Percentiles rank a stretch among this genome's conserved stretches.
These are phyloP conservation scores for Echinosophora koreensis DNA, from an alignment of 306 rosid species.

Conservation along the genomic window DNA sequence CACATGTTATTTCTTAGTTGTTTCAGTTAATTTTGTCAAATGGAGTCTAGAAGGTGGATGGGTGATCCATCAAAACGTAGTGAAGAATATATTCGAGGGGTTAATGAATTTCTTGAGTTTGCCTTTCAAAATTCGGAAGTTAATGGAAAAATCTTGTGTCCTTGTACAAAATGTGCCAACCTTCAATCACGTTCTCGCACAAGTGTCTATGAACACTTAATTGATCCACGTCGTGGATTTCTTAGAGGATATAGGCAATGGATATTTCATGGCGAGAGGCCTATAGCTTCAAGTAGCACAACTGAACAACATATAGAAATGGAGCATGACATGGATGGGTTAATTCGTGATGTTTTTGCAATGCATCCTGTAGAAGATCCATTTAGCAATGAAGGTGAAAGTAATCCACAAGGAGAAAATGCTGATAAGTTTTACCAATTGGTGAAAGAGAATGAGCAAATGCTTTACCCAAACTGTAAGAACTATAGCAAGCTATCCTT, in stretches of 20 bases:
- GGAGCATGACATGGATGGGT: background rate
- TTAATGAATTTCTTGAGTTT: slow-evolving; percentile 3
- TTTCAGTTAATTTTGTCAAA: background rate
- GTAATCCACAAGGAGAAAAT: background rate
- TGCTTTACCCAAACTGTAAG: background rate
- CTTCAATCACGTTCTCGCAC: background rate
- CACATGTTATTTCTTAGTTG: background rate
- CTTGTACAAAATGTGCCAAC: slow-evolving; percentile 1
- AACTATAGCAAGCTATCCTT: background rate
- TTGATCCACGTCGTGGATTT: background rate
- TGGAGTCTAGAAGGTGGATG: background rate
- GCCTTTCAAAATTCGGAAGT: background rate
- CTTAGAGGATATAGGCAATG: slow-evolving; percentile 9
- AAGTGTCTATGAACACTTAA: slow-evolving; percentile 16
- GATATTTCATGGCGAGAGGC: background rate
- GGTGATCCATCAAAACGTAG: background rate
- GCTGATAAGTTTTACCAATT: background rate
- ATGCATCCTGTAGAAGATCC: too few relatives aligned
- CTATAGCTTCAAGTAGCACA: background rate
- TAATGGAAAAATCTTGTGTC: background rate
- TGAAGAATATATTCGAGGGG: background rate
- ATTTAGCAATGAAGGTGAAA: background rate
- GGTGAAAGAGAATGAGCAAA: background rate
- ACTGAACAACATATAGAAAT: background rate
- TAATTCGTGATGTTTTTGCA: too few relatives aligned